Base-by-base conservation (phyloP, 208 protist genomes). In the Lotmaria passim region DNA sequence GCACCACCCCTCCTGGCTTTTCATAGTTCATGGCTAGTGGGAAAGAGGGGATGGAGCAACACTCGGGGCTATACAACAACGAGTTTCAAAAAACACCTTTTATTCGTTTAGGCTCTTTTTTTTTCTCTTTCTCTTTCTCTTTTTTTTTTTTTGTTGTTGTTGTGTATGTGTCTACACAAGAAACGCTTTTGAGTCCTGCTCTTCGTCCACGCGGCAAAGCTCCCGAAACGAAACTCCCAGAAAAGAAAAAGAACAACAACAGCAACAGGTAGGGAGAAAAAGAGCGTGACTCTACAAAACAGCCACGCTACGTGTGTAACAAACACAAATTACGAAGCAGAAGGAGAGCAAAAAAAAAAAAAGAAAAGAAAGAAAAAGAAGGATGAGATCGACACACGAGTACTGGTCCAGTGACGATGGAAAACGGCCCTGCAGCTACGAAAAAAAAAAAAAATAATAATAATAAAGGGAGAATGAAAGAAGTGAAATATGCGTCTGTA, bases 1-100 rank as follows among this genome's bases (percentile, higher is more conserved):
- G 89, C 84, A 95, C 91, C 26, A 63, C 72, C 39, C 80, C 83
- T 0, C 71, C 52, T 8, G 89, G 78, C 52, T 85, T 91, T 28
- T 93, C 86, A 36, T 75, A 85, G 14, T 82, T 63, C 77, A 83
- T 85, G 51, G 50, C 26, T 7, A 1, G 14, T 57, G 21, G 11
- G 15, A 55, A 51, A 63, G 14, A 33, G 15, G 24, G 2, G 23
- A 46, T 10, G 41, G 41, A 3, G 36, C 8, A 51, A 47, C 7
- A 47, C 7, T 21, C 7, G 21, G 12, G n/a, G 23, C 21, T 30
- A 12, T 30, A 14, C 7, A 51, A 51, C 11, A 51, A 28, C 7
- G 30, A 51, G 7, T 19, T 7, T n/a, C 12, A n/a, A 55, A 7
- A 55, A 34, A 33, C 11, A 55, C 26, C 3, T 41, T 12, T 7